Base-by-base conservation (phyloP, 1,284 basidiomycete genomes). In the Rhodotorula sp. region DNA sequence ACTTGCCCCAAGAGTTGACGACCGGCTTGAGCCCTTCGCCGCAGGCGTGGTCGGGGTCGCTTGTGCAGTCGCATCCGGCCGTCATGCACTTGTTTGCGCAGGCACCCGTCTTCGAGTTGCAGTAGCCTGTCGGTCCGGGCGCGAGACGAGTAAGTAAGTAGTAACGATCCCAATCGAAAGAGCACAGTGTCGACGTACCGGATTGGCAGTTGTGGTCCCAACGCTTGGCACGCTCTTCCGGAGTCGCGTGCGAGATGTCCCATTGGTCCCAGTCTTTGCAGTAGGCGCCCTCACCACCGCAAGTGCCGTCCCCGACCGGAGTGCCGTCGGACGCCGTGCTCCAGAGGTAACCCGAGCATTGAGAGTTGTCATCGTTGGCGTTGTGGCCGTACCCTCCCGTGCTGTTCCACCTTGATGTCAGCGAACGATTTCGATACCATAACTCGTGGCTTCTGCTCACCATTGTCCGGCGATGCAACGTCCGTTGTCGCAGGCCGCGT, bases 141-240 rank as follows among this genome's bases (percentile, higher is more conserved):
- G 49, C 6, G 54, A n/a, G 17, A 48, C 24, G 4, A 15, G 17
- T 17, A 15, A 17, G 37, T 20, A 6, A n/a, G 18, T 6, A 4
- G 15, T 14, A 44, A 18, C 15, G 1, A 3, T 29, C 17, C n/a
- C 15, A 18, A 24, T 20, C 44, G 10, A 44, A 17, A 5, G 42
- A 5, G 18, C 26, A 33, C 8, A 2, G 45, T 30, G 15, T n/a
- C n/a, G 15, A 54, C 60, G 29, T n/a, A 54, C 60, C 60, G n/a
- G 57, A 53, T 22, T 42, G n/a, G 62, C 63, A 68, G 56, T 56
- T 63, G 24, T 53, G 45, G 63, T 71, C 65, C 45, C 60, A 70
- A 29, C 66, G 46, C 12, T 45, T 22, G 17, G 37, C n/a, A 49
- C 56, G 51, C 58, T 70, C 42, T 22, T 56, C 66, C 33, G 26